Percentiles rank a stretch among this genome's conserved stretches.
These are phyloP conservation scores for Termitomyces sp. DNA, from an alignment of 768 basidiomycete genomes.

Conservation along the genomic window DNA sequence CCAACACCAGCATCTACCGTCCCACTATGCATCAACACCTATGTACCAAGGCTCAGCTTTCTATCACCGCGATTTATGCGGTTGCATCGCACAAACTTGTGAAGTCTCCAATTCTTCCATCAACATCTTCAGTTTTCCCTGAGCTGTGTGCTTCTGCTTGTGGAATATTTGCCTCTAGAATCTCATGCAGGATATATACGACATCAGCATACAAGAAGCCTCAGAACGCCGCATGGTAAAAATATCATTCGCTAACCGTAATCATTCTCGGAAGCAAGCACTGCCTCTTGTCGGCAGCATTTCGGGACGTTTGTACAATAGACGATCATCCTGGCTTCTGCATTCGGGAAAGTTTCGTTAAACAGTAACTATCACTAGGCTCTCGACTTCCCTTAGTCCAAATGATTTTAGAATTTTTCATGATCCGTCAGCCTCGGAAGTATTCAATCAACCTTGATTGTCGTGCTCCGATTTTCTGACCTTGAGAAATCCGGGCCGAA, in stretches of 20 bases:
- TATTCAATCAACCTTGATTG: background rate
- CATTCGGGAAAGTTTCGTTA: background rate
- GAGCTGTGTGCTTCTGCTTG: background rate
- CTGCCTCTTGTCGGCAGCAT: background rate
- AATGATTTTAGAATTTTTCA: background rate
- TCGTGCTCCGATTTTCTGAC: background rate
- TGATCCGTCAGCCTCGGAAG: background rate
- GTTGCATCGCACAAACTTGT: background rate
- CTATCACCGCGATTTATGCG: background rate
- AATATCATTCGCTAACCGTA: background rate
- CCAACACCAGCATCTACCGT: background rate
- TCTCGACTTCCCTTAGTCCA: background rate
- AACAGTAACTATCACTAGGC: background rate
- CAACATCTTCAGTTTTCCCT: background rate
- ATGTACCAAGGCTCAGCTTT: background rate
- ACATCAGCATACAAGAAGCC: background rate
- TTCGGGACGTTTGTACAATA: background rate
- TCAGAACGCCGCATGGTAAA: background rate
- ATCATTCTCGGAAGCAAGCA: background rate
- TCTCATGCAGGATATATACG: background rate
- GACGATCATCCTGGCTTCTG: background rate
- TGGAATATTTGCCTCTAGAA: background rate
- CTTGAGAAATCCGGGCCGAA: background rate
- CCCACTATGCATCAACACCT: background rate
- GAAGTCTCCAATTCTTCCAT: background rate